These are phyloP conservation scores for Vigna angularis DNA, from an alignment of 306 rosid species.

Conservation along the genomic window DNA sequence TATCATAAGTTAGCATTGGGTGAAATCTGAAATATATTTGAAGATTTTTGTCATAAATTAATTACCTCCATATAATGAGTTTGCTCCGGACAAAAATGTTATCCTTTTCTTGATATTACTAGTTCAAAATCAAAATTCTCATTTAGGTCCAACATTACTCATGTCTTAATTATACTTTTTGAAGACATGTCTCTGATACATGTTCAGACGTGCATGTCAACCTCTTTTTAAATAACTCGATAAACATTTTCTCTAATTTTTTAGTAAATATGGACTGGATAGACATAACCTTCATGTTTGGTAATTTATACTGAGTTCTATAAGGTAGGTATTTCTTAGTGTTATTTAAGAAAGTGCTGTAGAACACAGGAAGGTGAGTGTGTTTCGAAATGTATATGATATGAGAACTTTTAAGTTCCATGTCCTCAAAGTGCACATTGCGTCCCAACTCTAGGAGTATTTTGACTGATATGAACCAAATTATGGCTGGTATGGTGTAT, in stretches of 20 bases:
- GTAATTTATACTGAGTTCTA: constrained; percentile 12
- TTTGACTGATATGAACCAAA: background rate
- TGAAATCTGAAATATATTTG: constrained; percentile 7
- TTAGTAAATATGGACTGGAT: background rate
- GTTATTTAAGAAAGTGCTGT: background rate
- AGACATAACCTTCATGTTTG: constrained; percentile 10
- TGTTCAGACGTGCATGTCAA: constrained; percentile 1
- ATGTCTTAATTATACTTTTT: constrained; percentile 1
- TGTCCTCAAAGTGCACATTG: constrained; percentile 1
- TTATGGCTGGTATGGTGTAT: background rate
- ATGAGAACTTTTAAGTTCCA: background rate
- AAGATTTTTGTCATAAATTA: background rate
- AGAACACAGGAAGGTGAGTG: background rate
- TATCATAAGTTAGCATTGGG: constrained; percentile 25
- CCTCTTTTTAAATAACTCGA: background rate
- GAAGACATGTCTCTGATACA: constrained; percentile 16
- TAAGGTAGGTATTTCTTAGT: constrained; percentile 1
- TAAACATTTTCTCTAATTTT: background rate
- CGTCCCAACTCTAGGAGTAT: constrained; percentile 1
- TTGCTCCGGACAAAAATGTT: constrained; percentile 11
- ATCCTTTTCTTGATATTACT: constrained; percentile 14
- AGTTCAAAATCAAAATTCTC: constrained; percentile 28
- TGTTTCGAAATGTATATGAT: constrained; percentile 8
- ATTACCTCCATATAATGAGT: constrained; percentile 22
- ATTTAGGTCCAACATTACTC: background rate